A percentile compares a stretch with the other conserved stretches of the same genome.
phyloP scores from a whole-genome alignment of 2,329 filamentous ascomycete species.

The Mariannaea elegans region DNA sequence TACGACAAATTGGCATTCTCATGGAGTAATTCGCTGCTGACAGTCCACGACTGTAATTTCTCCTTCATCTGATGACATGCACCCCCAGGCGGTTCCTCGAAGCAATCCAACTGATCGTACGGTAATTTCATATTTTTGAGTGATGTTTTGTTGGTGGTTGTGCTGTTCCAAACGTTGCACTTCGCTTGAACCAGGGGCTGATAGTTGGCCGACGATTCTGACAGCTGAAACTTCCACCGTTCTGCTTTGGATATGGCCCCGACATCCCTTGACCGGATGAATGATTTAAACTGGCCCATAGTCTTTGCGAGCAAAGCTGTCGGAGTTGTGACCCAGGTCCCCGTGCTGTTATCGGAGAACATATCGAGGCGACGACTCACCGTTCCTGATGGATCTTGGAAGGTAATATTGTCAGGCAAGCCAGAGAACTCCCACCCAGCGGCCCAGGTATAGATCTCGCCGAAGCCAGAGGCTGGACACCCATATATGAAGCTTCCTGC shows the following conservation, averaged over 20 bases:
- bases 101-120: background rate
- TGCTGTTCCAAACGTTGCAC: conserved; percentile 9
- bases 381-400: conserved; percentile 2
- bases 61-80: background rate
- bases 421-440: background rate
- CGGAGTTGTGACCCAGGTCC: background rate
- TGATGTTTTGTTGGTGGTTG: background rate
- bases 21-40: background rate
- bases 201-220: background rate
- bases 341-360: background rate
- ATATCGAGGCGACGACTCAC: conserved; percentile 1
- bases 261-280: background rate
- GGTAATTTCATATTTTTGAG: background rate
- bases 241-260: background rate
- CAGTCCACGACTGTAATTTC: background rate
- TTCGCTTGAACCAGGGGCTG: conserved; percentile 7
- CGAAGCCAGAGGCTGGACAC: conserved; percentile 1
- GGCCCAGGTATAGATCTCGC: background rate
- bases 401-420: conserved; percentile 6
- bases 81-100: background rate
- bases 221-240: background rate
- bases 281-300: conserved; percentile 1
- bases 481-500: background rate
- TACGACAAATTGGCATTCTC: too few species aligned
- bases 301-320: background rate